Evolutionary conservation across 805 yeast genomes (phyloP).

Genomic region (Barnettozyma siamensis): DNA sequence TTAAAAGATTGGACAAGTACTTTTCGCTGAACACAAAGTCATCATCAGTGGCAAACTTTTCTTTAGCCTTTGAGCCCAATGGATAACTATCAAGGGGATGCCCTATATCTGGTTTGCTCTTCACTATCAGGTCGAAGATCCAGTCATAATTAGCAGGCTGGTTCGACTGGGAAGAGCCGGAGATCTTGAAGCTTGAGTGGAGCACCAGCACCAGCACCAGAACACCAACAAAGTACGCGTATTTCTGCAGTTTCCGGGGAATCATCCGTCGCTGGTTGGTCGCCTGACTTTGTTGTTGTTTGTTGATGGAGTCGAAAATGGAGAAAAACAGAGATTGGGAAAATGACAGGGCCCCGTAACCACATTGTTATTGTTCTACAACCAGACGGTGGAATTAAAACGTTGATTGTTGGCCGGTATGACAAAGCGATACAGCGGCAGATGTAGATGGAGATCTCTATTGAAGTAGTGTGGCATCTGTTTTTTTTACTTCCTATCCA

Average conservation of each 20-base stretch:
- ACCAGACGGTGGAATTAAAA: no score
- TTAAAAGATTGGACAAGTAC: slow-evolving; percentile 39
- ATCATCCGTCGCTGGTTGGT: no score
- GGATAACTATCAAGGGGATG: slow-evolving; percentile 39
- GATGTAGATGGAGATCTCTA: no score
- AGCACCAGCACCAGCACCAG: neutral
- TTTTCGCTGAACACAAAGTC: slow-evolving; percentile 40
- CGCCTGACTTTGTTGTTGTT: no score
- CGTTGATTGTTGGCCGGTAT: no score
- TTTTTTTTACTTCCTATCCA: neutral
- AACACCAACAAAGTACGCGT: neutral
- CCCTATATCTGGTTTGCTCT: slow-evolving; percentile 31
- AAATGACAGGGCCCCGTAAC: no score
- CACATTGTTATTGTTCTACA: no score
- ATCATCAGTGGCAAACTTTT: slow-evolving; percentile 35
- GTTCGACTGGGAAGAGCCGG: no score
- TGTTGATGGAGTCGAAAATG: no score
- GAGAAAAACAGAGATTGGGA: no score
- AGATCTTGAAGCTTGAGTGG: neutral
- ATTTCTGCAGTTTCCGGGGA: neutral
- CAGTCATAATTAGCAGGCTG: slow-evolving; percentile 15
- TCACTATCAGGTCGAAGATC: slow-evolving; percentile 25
- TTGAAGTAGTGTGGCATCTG: no score
- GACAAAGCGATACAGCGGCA: no score
- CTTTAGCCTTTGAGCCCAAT: slow-evolving; percentile 35